These are phyloP conservation scores for Lentinula novae-zelandiae DNA, from an alignment of 1,284 basidiomycete genomes.

Conservation along the genomic window DNA sequence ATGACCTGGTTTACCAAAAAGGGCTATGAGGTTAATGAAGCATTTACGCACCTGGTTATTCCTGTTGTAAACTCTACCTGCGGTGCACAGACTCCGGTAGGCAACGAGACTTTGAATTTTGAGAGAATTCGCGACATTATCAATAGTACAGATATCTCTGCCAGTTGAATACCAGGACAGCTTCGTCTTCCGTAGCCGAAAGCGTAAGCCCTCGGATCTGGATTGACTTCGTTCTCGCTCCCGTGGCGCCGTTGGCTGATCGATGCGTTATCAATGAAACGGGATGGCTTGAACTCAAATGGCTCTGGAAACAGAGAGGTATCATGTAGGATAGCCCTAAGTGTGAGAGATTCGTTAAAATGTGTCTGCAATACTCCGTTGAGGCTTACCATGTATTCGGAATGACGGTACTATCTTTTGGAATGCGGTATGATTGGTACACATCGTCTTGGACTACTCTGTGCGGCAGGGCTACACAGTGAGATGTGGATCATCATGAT, in stretches of 20 bases:
- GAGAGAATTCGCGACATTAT: slow-evolving; percentile 35
- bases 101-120: slow-evolving; percentile 29
- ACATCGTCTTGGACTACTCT: slow-evolving; percentile 37
- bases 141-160: slow-evolving; percentile 36
- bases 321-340: slow-evolving; percentile 46
- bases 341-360: neutral
- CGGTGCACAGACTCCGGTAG: slow-evolving; percentile 16
- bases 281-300: slow-evolving; percentile 38
- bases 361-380: no score
- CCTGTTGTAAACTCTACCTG: slow-evolving; percentile 35
- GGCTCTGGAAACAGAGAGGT: slow-evolving; percentile 37
- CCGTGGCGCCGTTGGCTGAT: neutral
- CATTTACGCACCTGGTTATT: slow-evolving; percentile 34
- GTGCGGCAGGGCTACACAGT: slow-evolving; percentile 37
- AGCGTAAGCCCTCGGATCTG: slow-evolving; percentile 29
- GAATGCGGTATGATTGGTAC: slow-evolving; percentile 39
- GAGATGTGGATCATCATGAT: neutral
- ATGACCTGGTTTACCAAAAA: neutral
- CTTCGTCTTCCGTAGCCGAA: slow-evolving; percentile 45
- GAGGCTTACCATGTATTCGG: slow-evolving; percentile 40
- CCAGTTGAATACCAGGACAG: slow-evolving; percentile 38
- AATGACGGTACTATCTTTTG: slow-evolving; percentile 38
- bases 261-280: slow-evolving; percentile 26
- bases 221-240: slow-evolving; percentile 17
- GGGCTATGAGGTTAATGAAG: neutral